Evolutionary conservation across 345 rosid genomes (phyloP), one percentile per base, ranked within the genome.

Genomic region (Eucalyptus camaldulensis): DNA sequence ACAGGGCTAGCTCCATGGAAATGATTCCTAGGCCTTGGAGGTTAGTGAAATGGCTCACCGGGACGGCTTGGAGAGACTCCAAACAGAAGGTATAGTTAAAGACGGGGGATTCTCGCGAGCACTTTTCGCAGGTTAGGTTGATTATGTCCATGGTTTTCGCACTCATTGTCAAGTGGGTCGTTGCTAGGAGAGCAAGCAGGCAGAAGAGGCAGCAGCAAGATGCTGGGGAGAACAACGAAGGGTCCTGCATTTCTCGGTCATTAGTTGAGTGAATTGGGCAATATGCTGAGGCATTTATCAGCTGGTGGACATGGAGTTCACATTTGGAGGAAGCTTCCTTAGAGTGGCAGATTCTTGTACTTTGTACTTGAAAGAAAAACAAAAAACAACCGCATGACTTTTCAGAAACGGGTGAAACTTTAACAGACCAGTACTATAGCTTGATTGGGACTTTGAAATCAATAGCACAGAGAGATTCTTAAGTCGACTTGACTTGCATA

Each of bases 1-100:
- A 92, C 21, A 95, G 90, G 40, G 96, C 95, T 43, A 94, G 93
- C 81, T 94, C 96, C 94, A 95, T 92, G 49, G 95, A 93, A 65
- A 93, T 87, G 33, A 95, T 54, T 11, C 89, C 95, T 29, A 95
- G 92, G 72, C 95, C 94, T 76, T 93, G 90, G n/a, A 94, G 91
- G 91, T 94, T 92, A n/a, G 94, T 90, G 60, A 90, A 88, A 27
- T 87, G 93, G 91, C 94, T 88, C 43, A 92, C 91, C 0, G 96
- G 97, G 51, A 95, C 76, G 22, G 88, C 90, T 87, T 90, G 89
- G 9, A 96, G 95, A 86, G 97, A 92, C 4, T 80, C 90, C 14
- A 15, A 50, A 47, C 96, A 95, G 80, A 95, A 93, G 27, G 62
- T 65, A 83, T 91, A 91, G 92, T 90, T 92, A 81, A 95, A 89